Base-by-base conservation (phyloP, 306 rosid species). In the Morella rubra region DNA sequence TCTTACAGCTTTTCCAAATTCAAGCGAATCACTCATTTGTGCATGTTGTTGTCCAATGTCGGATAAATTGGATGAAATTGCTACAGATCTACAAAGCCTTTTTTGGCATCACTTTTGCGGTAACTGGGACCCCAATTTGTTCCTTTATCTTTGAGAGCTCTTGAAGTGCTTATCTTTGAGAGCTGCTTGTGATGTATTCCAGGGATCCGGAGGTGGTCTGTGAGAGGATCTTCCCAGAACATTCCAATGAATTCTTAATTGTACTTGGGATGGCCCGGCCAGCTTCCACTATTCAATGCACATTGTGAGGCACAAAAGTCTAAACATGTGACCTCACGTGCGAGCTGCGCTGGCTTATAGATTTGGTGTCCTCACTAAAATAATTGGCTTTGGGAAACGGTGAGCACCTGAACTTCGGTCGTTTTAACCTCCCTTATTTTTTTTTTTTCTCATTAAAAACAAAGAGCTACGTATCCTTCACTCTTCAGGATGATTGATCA, bases 1-100 rank as follows among this genome's bases (percentile, higher is more conserved):
- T 70, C 60, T 72, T 58, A 5, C 41, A 59, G 65, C 65, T 59
- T 59, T 59, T 15, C 18, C 65, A 59, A 59, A 59, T 59, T 59
- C 65, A 59, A 59, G 65, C 22, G 37, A 56, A 56, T 59, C 5
- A 5, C 41, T 59, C 27, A 1, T 59, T 59, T 13, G 27, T 22
- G 16, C 9, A 59, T 59, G 16, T 12, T 59, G 41, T 59, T 20
- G 27, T 9, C 65, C 14, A 16, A 16, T 52, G 18, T 52, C 11
- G 65, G 11, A 59, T 59, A 16, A n/a, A 58, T 11, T 58, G 24
- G 19, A n/a, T 58, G 64, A n/a, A 58, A 58, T 58, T 58, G 40
- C 64, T 20, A 20, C 27, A 11, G 27, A 19, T 58, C 6, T 58
- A 58, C 0, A 20, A 58, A 58, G 37, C 24, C 6, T 11, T 5